These are phyloP conservation scores for Xeromyces bisporus DNA, from an alignment of 495 filamentous ascomycete species.

Conservation along the genomic window DNA sequence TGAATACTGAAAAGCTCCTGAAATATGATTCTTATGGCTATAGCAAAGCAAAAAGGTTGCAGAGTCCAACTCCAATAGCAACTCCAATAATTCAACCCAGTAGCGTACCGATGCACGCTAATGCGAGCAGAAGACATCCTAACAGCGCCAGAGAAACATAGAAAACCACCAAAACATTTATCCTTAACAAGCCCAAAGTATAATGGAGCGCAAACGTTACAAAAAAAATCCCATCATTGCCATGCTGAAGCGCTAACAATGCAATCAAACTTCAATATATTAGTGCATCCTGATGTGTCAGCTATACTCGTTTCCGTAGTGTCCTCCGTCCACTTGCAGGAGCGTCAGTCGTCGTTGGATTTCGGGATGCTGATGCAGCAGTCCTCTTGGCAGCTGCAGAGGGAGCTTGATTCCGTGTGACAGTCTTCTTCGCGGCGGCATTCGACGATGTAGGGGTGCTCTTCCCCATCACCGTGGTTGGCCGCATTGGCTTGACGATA, in stretches of 20 bases:
- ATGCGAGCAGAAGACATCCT: too few relatives aligned
- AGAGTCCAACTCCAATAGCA: too few relatives aligned
- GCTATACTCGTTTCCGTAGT: slow-evolving; percentile 30
- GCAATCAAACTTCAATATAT: not conserved
- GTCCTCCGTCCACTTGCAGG: slow-evolving; percentile 26
- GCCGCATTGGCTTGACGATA: slow-evolving; percentile 39
- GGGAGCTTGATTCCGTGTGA: slow-evolving; percentile 16
- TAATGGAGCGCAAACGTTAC: too few relatives aligned
- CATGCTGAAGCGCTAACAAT: not conserved
- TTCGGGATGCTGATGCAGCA: slow-evolving; percentile 15
- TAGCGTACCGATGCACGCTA: too few relatives aligned
- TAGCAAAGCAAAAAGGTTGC: too few relatives aligned
- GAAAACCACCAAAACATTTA: too few relatives aligned
- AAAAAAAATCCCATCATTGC: not conserved
- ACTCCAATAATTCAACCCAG: too few relatives aligned
- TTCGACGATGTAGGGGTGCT: slow-evolving; percentile 26
- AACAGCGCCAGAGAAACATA: too few relatives aligned
- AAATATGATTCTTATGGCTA: too few relatives aligned
- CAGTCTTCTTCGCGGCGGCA: slow-evolving; percentile 26
- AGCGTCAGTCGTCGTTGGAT: slow-evolving; percentile 19
- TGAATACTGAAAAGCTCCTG: too few relatives aligned
- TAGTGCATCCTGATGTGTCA: slow-evolving; percentile 2
- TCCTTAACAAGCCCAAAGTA: too few relatives aligned
- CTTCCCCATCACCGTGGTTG: slow-evolving; percentile 30
- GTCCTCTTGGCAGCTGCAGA: slow-evolving; percentile 22